Evolutionary conservation across 371 early-diverging fungal species (phyloP).

Genomic region (Conidiobolus incongruus): DNA sequence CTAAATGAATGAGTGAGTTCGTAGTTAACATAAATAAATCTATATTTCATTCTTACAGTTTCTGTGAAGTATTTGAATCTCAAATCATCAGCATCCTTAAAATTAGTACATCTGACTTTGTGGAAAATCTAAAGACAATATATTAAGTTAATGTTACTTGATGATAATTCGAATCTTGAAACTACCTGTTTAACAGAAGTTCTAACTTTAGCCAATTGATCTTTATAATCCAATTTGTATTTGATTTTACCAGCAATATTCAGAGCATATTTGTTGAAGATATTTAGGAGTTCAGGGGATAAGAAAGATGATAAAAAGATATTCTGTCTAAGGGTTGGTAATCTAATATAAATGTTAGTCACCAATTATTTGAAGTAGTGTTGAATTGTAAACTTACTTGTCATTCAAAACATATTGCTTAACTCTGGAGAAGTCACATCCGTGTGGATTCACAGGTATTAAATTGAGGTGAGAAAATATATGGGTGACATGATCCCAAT

Average conservation of each 20-base stretch:
- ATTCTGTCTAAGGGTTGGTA: neutral
- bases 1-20: constrained; percentile 14
- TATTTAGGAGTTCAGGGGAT: neutral
- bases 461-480: constrained; percentile 60
- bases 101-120: neutral
- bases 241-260: neutral
- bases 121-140: neutral
- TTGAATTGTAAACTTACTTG: too few relatives aligned
- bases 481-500: constrained; percentile 88
- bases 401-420: constrained; percentile 71
- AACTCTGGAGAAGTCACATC: constrained; percentile 85
- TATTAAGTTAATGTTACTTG: too few relatives aligned
- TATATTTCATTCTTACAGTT: constrained; percentile 18
- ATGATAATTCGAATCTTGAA: too few relatives aligned
- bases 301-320: neutral
- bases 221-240: neutral
- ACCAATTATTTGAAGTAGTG: too few relatives aligned
- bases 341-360: too few relatives aligned
- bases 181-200: neutral
- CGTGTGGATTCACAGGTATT: constrained; percentile 69
- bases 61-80: constrained; percentile 73
- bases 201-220: neutral
- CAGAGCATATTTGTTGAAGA: neutral
- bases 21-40: constrained; percentile 1
- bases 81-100: constrained; percentile 44